These are phyloP conservation scores for Austroboletus niveus DNA, from an alignment of 1,284 basidiomycete species.

Conservation along the genomic window DNA sequence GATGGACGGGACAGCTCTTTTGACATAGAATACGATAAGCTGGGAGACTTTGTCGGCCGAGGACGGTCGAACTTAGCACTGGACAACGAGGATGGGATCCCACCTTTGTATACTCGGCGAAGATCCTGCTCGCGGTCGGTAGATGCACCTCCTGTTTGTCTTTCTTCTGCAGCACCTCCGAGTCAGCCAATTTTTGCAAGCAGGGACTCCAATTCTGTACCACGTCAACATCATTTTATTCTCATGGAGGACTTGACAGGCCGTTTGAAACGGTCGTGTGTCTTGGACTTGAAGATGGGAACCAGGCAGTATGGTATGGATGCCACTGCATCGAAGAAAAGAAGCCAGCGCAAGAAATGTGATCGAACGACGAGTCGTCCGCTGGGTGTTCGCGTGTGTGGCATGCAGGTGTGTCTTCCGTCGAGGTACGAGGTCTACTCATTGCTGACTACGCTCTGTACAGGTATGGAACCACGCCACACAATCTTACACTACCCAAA, in stretches of 20 bases:
- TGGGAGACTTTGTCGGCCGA: slow-evolving; percentile 27
- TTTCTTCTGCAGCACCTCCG: slow-evolving; percentile 12
- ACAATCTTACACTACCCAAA: slow-evolving; percentile 86
- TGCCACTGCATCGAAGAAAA: slow-evolving; percentile 90
- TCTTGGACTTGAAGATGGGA: slow-evolving; percentile 99
- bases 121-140: slow-evolving; percentile 60
- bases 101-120: slow-evolving; percentile 38
- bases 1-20: slow-evolving; percentile 38
- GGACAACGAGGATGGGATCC: slow-evolving; percentile 18
- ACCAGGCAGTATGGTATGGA: slow-evolving; percentile 98
- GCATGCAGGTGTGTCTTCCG: slow-evolving; percentile 85
- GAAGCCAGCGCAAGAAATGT: slow-evolving; percentile 97
- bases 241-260: slow-evolving; percentile 99
- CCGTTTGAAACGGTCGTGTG: slow-evolving; percentile 89
- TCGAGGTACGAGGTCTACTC: neutral
- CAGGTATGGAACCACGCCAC: slow-evolving; percentile 89
- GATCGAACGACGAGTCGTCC: slow-evolving; percentile 92
- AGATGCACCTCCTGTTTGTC: slow-evolving; percentile 27
- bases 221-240: slow-evolving; percentile 96
- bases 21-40: slow-evolving; percentile 45
- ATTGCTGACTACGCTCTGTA: slow-evolving; percentile 12
- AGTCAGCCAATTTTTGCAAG: slow-evolving; percentile 32
- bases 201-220: slow-evolving; percentile 44
- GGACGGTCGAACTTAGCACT: slow-evolving; percentile 20
- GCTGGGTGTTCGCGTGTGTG: slow-evolving; percentile 92